phyloP scores from a whole-genome alignment of 2,329 filamentous ascomycete genomes.

The Ciborinia camelliae region DNA sequence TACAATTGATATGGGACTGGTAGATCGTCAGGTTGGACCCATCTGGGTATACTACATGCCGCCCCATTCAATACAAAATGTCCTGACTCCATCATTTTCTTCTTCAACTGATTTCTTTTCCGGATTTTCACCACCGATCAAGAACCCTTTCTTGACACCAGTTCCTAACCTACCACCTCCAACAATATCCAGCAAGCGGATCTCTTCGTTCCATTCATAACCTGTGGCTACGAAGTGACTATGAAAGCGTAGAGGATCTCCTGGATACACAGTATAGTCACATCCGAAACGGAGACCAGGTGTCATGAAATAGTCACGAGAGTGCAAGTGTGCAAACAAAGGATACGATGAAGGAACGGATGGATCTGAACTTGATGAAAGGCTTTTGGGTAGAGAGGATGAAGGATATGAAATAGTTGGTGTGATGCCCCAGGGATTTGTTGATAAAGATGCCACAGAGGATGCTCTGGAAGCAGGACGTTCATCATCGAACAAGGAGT shows the following conservation, averaged over 20 bases:
- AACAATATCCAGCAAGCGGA: slow-evolving; percentile 80
- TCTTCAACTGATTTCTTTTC: slow-evolving; percentile 33
- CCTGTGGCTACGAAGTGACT: slow-evolving; percentile 89
- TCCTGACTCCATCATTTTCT: slow-evolving; percentile 51
- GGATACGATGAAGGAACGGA: slow-evolving; percentile 58
- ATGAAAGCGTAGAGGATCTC: slow-evolving; percentile 91
- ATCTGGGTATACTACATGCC: slow-evolving; percentile 64
- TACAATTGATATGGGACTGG: no score
- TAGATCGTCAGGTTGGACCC: neutral
- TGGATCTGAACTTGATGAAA: slow-evolving; percentile 36
- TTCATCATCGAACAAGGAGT: slow-evolving; percentile 32
- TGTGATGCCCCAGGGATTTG: slow-evolving; percentile 39
- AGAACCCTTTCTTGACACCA: slow-evolving; percentile 91
- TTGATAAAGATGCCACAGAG: slow-evolving; percentile 23
- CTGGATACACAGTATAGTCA: slow-evolving; percentile 91
- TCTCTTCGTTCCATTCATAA: slow-evolving; percentile 81
- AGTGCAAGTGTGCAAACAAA: slow-evolving; percentile 77
- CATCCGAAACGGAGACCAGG: slow-evolving; percentile 93
- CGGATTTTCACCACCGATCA: slow-evolving; percentile 69
- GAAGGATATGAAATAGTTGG: slow-evolving; percentile 45
- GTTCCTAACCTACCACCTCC: slow-evolving; percentile 85
- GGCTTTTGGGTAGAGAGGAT: slow-evolving; percentile 33
- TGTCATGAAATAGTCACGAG: slow-evolving; percentile 78
- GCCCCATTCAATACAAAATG: slow-evolving; percentile 90
- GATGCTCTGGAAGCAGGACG: slow-evolving; percentile 40